phyloP scores from a whole-genome alignment of 2,329 filamentous ascomycete genomes.

The Tympanopsis confertula region DNA sequence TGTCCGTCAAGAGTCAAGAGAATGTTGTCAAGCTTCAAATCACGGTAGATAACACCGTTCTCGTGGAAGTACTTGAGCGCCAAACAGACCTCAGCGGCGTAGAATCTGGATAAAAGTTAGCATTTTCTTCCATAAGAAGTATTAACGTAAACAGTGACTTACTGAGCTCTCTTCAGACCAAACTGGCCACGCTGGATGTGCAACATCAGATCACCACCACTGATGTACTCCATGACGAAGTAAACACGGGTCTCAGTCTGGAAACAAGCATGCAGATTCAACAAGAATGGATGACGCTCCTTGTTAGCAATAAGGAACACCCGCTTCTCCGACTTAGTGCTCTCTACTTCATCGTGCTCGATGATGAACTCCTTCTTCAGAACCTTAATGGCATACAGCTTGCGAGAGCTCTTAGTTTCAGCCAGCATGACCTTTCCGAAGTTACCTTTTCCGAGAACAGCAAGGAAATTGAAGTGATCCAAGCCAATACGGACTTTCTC shows the following conservation, averaged over 20 bases:
- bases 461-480: constrained; percentile 98
- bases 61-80: constrained; percentile 99
- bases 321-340: constrained; percentile 91
- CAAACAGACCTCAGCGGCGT: constrained; percentile 91
- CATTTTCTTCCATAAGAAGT: constrained; percentile 10
- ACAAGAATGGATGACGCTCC: constrained; percentile 88
- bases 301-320: constrained; percentile 96
- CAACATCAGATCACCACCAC: constrained; percentile 95
- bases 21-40: constrained; percentile 88
- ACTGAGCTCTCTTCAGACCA: constrained; percentile 89
- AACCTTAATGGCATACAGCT: constrained; percentile 96
- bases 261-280: constrained; percentile 94
- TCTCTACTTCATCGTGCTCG: constrained; percentile 97
- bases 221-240: constrained; percentile 99
- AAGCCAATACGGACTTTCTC: constrained; percentile 71
- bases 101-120: constrained; percentile 52
- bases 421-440: constrained; percentile 99
- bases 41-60: constrained; percentile 96
- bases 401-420: constrained; percentile 83
- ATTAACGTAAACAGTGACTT: constrained; percentile 26
- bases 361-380: constrained; percentile 99
- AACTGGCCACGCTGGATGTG: constrained; percentile 97
- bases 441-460: constrained; percentile 95
- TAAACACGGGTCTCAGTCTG: constrained; percentile 97
- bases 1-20: constrained; percentile 88